These are phyloP conservation scores for Hypoxylon fuscum DNA, from an alignment of 495 filamentous ascomycete genomes.

Conservation along the genomic window DNA sequence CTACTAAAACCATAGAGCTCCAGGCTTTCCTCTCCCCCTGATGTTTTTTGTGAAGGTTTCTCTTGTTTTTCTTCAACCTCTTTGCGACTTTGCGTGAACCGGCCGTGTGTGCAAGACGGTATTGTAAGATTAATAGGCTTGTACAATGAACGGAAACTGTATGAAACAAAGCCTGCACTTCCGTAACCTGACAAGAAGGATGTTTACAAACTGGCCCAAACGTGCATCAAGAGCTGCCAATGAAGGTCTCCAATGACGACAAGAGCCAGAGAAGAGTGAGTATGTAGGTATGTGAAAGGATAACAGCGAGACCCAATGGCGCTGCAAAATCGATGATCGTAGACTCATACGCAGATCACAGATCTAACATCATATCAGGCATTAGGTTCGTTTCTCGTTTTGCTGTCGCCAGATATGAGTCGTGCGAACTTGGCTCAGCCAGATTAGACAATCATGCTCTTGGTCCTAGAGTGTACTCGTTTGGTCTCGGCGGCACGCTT, in stretches of 20 bases:
- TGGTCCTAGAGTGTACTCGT: conserved; percentile 61
- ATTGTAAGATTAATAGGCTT: not conserved
- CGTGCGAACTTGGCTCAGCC: conserved; percentile 21
- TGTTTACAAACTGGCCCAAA: not conserved
- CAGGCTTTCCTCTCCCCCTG: conserved; percentile 13
- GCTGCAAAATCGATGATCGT: conserved; percentile 17
- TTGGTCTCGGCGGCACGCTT: conserved; percentile 50
- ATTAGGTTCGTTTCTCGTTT: conserved; percentile 36
- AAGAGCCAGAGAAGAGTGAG: not conserved
- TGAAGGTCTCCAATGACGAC: not conserved
- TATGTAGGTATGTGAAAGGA: not conserved
- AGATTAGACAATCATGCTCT: conserved; percentile 60
- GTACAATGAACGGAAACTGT: conserved; percentile 7
- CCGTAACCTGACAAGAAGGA: conserved; percentile 5
- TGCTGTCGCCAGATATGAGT: conserved; percentile 16
- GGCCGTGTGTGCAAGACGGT: not conserved
- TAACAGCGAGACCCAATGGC: not conserved
- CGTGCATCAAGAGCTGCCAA: conserved; percentile 10
- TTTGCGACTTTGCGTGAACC: not conserved
- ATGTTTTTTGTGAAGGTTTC: not conserved
- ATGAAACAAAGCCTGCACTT: not conserved
- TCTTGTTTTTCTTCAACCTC: not conserved
- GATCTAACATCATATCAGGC: conserved; percentile 28
- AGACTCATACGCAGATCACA: conserved; percentile 24
- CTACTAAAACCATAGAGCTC: conserved; percentile 30